Evolutionary conservation across 2,329 filamentous ascomycete species (phyloP), one percentile per base, ranked within the genome.

Genomic region (Stachybotrys chartarum): DNA sequence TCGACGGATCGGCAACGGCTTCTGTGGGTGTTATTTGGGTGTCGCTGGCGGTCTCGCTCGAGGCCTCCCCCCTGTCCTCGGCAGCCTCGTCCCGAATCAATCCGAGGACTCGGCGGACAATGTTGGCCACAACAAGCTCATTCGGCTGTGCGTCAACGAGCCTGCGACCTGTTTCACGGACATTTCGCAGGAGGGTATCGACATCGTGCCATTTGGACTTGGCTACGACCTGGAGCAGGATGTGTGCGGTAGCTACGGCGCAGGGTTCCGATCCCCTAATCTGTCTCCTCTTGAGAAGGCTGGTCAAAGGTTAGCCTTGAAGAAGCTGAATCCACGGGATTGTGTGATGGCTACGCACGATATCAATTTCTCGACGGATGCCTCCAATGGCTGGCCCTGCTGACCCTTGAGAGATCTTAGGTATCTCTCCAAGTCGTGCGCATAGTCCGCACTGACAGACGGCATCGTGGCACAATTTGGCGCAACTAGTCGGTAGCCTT

Each of bases 101-200:
- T 48, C 91, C 90, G 44, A 99, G 77, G 3, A 97, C 89, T 59
- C 94, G 86, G 58, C 92, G 85, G 50, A 97, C 90, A 62, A 99
- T 92, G 67, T 99, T 99, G 53, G 91, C 93, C 49, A 97, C 91
- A 6, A 91, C 90, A 63, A 96, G 86, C 74, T 97, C 94, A 58
- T 88, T 84, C 16, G 93, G 93, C 65, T 96, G 91, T 7, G 94
- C 92, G 55, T 87, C 83, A 42, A 88, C 86, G 48, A 99, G 79
- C 55, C 85, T 83, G 63, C 85, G 82, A 55, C 94, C 94, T 30
- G 93, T 85, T 57, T 85, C 81, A 60, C 89, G 86, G 58, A 99
- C 86, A 61, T 90, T 86, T 63, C 87, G 83, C 57, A 97, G 84
- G 52, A 99, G 84, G 64, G 87, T 85, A 52, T 85, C 82, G 50